Base-by-base conservation (phyloP, 495 filamentous ascomycete genomes). In the Neurospora cerealis region DNA sequence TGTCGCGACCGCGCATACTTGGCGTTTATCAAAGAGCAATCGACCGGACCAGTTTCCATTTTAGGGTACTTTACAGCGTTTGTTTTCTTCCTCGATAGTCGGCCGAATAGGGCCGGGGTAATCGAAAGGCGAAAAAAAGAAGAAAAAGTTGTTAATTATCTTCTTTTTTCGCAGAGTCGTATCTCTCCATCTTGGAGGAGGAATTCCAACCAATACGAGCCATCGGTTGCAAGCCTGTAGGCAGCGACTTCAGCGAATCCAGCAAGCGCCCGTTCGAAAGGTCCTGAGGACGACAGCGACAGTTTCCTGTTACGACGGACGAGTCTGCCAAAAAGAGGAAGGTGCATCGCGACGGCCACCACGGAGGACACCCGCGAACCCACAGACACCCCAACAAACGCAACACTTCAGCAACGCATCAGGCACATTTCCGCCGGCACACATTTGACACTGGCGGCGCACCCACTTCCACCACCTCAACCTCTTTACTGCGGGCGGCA, bases 281-380 rank as follows among this genome's bases (percentile, higher is more conserved):
- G 37, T 60, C 32, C 21, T 37, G 41, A 62, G 66, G 48, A 28
- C 66, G 46, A 28, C 24, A 32, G 38, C 70, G 69, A 62, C 71
- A 69, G 13, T 75, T 79, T 72, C 75, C 73, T 40, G 60, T 75
- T 75, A 36, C 71, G 72, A 66, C 73, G 71, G 70, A 71, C 76
- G 44, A 34, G 72, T 69, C 73, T 75, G 76, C 79, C 77, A 69
- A 77, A 79, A 79, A 70, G 70, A 79, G 79, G 41, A 77, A 80
- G 73, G 78, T 76, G 76, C 76, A 75, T 62, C 71, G 70, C 48
- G 41, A 69, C 74, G 44, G 38, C 44, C 75, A 48, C 44, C 32
- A 39, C 71, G 19, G 21, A 69, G 71, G 24, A 40, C 71, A 66
- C 48, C 36, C 21, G 28, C 71, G 38, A 40, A 38, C 13, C 37